A percentile compares a stretch with the other conserved stretches of the same genome.
These are phyloP conservation scores for Solanum sejunctum DNA, from an alignment of 257 asterid species.

Conservation along the genomic window DNA sequence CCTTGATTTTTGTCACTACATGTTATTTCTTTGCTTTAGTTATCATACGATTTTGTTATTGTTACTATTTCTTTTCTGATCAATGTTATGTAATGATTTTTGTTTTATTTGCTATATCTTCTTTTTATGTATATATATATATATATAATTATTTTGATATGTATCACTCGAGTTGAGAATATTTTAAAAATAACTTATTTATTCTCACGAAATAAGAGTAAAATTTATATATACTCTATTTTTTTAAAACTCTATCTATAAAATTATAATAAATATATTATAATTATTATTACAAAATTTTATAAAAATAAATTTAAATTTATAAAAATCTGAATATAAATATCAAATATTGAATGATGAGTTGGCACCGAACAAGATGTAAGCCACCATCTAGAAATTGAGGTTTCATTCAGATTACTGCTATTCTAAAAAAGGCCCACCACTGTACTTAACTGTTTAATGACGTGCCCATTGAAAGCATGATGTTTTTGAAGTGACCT, in stretches of 20 bases:
- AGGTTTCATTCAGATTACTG: neutral
- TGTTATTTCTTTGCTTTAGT: neutral
- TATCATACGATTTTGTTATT: neutral
- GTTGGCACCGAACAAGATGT: neutral
- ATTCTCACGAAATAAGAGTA: neutral
- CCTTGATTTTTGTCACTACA: neutral
- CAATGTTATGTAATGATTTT: neutral
- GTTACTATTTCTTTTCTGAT: neutral
- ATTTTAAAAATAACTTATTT: neutral
- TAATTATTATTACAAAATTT: neutral
- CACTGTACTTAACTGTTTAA: slow-evolving; percentile 1
- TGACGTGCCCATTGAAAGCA: slow-evolving; percentile 5
- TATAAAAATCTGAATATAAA: accelerated
- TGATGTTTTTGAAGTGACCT: slow-evolving; percentile 13
- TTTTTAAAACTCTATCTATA: too few relatives aligned
- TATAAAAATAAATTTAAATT: neutral
- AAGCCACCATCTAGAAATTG: neutral
- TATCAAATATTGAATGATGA: neutral
- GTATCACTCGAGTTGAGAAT: too few relatives aligned
- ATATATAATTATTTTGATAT: too few relatives aligned
- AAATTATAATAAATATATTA: neutral
- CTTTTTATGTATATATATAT: too few relatives aligned
- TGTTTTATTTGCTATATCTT: neutral
- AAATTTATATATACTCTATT: neutral
- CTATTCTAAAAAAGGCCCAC: neutral